Conservation (phyloP, 495 filamentous ascomycete genomes). For the Podospora tetraspora region DNA sequence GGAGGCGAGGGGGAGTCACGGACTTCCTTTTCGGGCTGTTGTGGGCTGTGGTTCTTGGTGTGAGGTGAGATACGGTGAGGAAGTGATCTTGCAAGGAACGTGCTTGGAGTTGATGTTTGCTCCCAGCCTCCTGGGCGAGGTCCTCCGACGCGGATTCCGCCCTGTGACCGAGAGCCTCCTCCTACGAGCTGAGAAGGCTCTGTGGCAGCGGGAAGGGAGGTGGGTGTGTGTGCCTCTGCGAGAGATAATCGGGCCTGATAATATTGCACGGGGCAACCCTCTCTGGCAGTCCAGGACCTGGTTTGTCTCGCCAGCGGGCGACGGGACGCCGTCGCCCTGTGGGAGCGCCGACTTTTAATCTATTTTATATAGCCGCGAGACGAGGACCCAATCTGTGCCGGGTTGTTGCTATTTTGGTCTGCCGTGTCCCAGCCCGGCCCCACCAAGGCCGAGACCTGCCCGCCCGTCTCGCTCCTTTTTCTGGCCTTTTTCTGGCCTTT, state of each 20-base stretch:
- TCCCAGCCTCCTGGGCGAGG: background rate
- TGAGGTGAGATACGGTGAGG: background rate
- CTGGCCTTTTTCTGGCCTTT: background rate
- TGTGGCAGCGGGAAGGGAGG: background rate
- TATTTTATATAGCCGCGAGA: slow-evolving; percentile 25
- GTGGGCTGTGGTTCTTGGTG: no score
- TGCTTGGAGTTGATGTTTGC: background rate
- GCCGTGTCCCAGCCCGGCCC: background rate
- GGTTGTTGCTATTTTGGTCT: slow-evolving; percentile 26
- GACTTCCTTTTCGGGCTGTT: background rate
- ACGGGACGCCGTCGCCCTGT: slow-evolving; percentile 3
- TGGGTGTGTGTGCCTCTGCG: background rate
- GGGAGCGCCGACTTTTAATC: slow-evolving; percentile 24
- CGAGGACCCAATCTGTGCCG: slow-evolving; percentile 20
- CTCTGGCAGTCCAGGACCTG: background rate
- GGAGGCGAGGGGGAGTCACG: background rate
- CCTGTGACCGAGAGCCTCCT: background rate
- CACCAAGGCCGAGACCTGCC: slow-evolving; percentile 4
- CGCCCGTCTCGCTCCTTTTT: background rate
- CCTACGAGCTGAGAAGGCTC: background rate
- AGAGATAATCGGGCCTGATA: slow-evolving; percentile 8
- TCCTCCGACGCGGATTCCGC: background rate
- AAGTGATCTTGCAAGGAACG: background rate
- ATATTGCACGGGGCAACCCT: slow-evolving; percentile 2
- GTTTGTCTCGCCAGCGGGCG: background rate